phyloP scores from a whole-genome alignment of 164 flowering plant species.

The Kalanchoe fedtschenkoi region DNA sequence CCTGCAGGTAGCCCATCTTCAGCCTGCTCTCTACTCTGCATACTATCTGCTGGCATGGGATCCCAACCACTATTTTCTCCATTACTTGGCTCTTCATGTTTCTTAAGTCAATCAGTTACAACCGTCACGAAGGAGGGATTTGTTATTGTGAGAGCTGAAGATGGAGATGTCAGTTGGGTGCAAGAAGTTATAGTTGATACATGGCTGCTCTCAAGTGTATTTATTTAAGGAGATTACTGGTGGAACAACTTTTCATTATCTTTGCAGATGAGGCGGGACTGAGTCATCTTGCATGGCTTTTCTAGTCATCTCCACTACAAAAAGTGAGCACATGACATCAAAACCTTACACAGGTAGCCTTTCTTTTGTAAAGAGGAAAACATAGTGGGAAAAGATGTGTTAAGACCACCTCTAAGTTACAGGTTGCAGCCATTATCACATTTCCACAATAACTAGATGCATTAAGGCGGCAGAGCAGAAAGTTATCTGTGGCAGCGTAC shows the following conservation, averaged over 20 bases:
- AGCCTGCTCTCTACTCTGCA: not conserved
- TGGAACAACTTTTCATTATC: not conserved
- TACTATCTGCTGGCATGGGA: constrained; percentile 1
- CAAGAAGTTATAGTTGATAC: not conserved
- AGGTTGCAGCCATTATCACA: too few species aligned
- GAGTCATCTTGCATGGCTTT: constrained; percentile 1
- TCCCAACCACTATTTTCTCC: not conserved
- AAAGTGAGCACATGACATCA: not conserved
- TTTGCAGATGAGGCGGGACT: not conserved
- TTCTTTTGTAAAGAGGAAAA: not conserved
- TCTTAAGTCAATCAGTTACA: too few species aligned
- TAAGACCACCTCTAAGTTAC: not conserved
- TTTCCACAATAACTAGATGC: too few species aligned
- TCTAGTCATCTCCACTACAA: not conserved
- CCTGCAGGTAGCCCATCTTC: not conserved
- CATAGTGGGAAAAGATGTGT: not conserved
- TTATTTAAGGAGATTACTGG: not conserved
- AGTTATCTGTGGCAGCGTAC: too few species aligned
- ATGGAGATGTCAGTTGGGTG: not conserved
- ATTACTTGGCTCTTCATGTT: not conserved
- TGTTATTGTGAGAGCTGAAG: not conserved
- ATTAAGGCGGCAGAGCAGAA: too few species aligned
- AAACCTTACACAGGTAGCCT: not conserved
- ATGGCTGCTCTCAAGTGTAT: not conserved
- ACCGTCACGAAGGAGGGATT: too few species aligned